These are phyloP conservation scores for Neospermospora avenae DNA, from an alignment of 2,329 filamentous ascomycete genomes.

Conservation along the genomic window DNA sequence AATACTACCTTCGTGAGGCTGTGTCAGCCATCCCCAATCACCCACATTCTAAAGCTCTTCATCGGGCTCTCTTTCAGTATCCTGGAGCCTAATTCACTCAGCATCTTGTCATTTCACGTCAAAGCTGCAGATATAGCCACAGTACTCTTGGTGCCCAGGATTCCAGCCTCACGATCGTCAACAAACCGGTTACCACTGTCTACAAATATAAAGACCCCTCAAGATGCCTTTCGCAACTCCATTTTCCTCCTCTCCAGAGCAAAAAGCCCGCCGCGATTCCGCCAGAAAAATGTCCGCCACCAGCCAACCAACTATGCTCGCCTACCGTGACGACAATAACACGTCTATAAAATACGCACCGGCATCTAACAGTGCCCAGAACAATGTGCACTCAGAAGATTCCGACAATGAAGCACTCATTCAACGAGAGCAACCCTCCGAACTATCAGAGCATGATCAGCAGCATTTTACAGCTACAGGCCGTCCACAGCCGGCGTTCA, in stretches of 20 bases:
- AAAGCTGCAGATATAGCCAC: neutral
- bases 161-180: neutral
- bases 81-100: neutral
- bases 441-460: slow-evolving; percentile 12
- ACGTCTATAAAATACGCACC: slow-evolving; percentile 13
- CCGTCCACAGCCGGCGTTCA: slow-evolving; percentile 24
- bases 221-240: neutral
- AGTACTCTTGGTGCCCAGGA: neutral
- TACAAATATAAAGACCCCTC: neutral
- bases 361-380: neutral
- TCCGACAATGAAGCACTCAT: slow-evolving; percentile 30
- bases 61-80: neutral
- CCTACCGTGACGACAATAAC: slow-evolving; percentile 23
- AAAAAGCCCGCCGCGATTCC: slow-evolving; percentile 1
- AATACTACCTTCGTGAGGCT: neutral
- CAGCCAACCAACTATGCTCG: slow-evolving; percentile 12
- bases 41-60: neutral
- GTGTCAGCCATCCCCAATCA: neutral
- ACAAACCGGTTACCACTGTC: neutral
- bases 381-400: slow-evolving; percentile 18
- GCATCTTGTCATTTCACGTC: neutral
- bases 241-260: neutral
- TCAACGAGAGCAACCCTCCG: neutral
- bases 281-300: slow-evolving; percentile 3
- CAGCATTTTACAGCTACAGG: slow-evolving; percentile 30